Conservation (phyloP, 2,329 filamentous ascomycete genomes). For the Colletotrichum cordylinicola region DNA sequence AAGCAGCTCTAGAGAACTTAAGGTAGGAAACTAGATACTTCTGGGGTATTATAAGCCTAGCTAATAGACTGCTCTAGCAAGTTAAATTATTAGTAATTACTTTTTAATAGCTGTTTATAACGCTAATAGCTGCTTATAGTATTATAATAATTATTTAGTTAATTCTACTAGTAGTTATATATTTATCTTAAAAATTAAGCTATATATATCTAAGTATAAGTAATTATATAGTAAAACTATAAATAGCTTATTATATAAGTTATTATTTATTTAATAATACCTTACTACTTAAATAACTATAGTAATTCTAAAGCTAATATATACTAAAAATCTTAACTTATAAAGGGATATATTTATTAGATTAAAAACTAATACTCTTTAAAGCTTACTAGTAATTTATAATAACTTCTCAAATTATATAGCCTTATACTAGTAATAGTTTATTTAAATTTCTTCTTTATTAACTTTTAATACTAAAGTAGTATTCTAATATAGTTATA, state of each 20-base stretch:
- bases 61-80: accelerated
- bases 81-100: no score
- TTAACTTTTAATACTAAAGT: neutral
- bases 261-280: neutral
- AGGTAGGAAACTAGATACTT: neutral
- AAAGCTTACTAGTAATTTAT: neutral
- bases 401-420: neutral
- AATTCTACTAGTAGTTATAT: neutral
- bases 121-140: no score
- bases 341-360: neutral
- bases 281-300: neutral
- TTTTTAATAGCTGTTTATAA: neutral
- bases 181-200: neutral
- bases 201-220: neutral
- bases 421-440: neutral
- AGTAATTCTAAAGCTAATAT: neutral
- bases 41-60: accelerated
- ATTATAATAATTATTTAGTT: neutral
- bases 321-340: neutral
- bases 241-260: neutral
- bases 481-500: neutral
- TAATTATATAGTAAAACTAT: neutral
- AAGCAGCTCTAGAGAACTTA: neutral
- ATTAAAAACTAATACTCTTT: neutral
- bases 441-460: no score